Conservation (phyloP, 1,284 basidiomycete genomes). For the Pterulicium gracile region DNA sequence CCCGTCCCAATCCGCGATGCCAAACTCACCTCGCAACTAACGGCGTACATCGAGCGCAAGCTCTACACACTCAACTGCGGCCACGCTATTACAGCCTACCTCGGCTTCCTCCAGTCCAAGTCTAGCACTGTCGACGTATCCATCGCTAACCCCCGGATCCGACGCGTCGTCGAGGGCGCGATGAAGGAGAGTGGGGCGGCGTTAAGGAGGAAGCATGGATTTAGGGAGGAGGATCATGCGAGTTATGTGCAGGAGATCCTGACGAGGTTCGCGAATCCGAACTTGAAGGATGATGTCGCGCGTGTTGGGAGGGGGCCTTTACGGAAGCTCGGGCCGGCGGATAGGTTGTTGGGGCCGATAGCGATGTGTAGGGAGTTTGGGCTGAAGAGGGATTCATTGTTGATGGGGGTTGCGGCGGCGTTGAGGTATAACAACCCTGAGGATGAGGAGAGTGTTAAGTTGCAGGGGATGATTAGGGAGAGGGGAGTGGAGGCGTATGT, state of each 20-base stretch:
- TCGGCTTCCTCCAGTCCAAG: conserved; percentile 17
- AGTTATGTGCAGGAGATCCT: conserved; percentile 17
- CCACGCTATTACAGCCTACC: conserved; percentile 22
- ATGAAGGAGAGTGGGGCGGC: not conserved
- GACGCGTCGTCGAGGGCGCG: not conserved
- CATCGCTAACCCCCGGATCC: not conserved
- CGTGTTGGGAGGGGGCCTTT: conserved; percentile 21
- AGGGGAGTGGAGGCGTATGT: conserved; percentile 15
- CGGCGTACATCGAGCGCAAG: conserved; percentile 22
- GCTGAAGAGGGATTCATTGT: conserved; percentile 17
- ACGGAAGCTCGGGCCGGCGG: conserved; percentile 18
- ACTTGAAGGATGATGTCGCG: conserved; percentile 18
- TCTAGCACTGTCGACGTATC: conserved; percentile 15
- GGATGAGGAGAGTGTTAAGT: conserved; percentile 18
- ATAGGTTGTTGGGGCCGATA: conserved; percentile 19
- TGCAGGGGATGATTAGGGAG: conserved; percentile 14
- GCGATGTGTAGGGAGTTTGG: conserved; percentile 16
- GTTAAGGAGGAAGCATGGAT: not conserved
- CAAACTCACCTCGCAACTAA: conserved; percentile 16
- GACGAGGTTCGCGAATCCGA: conserved; percentile 18
- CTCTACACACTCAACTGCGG: conserved; percentile 23
- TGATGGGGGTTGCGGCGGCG: conserved; percentile 19
- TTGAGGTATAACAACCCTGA: conserved; percentile 17
- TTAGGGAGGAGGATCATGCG: conserved; percentile 12
- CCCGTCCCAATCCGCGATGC: conserved; percentile 14